Evolutionary conservation across 257 asterid species (phyloP).

Genomic region (Rhazya stricta): DNA sequence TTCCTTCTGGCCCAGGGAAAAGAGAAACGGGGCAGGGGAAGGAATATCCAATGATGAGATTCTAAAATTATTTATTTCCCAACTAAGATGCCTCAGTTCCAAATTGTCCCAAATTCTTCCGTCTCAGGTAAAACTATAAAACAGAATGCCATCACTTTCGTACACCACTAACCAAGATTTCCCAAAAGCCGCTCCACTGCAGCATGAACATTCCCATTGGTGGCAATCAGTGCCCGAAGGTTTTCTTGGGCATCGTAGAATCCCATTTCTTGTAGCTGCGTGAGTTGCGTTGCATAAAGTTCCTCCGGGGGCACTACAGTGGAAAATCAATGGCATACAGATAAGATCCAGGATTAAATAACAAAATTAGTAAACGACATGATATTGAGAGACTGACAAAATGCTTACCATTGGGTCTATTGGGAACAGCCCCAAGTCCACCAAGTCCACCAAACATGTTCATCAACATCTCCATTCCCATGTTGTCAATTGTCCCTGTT

Average conservation of each 20-base stretch:
- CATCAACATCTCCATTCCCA: slow-evolving; percentile 42
- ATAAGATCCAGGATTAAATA: neutral
- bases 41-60: slow-evolving; percentile 18
- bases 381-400: neutral
- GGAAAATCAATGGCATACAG: neutral
- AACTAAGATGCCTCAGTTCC: slow-evolving; percentile 20
- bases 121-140: slow-evolving; percentile 17
- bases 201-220: slow-evolving; percentile 53
- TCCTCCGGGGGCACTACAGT: slow-evolving; percentile 47
- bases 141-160: slow-evolving; percentile 2
- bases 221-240: slow-evolving; percentile 38
- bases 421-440: slow-evolving; percentile 32
- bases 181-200: slow-evolving; percentile 50
- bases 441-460: slow-evolving; percentile 51
- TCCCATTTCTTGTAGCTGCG: slow-evolving; percentile 50
- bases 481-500: slow-evolving; percentile 24
- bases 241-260: slow-evolving; percentile 50
- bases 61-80: slow-evolving; percentile 21
- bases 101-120: slow-evolving; percentile 8
- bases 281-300: slow-evolving; percentile 38
- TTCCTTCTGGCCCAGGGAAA: slow-evolving; percentile 18
- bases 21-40: slow-evolving; percentile 10
- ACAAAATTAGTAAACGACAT: neutral
- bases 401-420: slow-evolving; percentile 33
- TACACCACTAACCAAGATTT: slow-evolving; percentile 32